Percentiles rank a stretch among this genome's conserved stretches.
Conservation (phyloP, 345 rosid genomes). For the Aquilaria yunnanensis region DNA sequence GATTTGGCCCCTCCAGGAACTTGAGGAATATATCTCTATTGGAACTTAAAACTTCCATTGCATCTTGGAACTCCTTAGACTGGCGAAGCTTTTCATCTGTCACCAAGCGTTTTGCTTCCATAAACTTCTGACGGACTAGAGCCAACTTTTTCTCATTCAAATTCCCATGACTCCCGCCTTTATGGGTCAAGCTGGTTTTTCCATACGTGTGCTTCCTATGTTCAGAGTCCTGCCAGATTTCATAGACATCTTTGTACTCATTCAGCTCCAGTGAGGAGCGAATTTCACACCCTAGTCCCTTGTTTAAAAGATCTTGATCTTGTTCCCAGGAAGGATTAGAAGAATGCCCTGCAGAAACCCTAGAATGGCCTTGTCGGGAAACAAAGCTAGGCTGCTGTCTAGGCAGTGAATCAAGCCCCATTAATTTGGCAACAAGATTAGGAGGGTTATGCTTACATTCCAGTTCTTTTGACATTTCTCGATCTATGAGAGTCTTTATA, state of each 20-base stretch:
- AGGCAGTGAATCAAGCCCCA: conserved; percentile 93
- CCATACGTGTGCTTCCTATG: conserved; percentile 19
- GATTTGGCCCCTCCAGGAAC: conserved; percentile 75
- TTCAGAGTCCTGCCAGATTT: conserved; percentile 54
- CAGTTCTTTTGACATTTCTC: conserved; percentile 78
- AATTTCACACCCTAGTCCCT: conserved; percentile 31
- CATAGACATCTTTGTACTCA: conserved; percentile 55
- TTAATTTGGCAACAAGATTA: conserved; percentile 88
- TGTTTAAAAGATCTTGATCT: conserved; percentile 36
- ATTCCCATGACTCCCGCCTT: conserved; percentile 29
- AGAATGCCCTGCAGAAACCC: conserved; percentile 47
- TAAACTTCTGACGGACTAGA: conserved; percentile 76
- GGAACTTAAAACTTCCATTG: conserved; percentile 68
- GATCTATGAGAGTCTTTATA: conserved; percentile 77
- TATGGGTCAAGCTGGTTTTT: conserved; percentile 42
- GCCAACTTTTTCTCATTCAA: conserved; percentile 52
- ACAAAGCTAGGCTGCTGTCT: conserved; percentile 39
- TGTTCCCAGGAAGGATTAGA: conserved; percentile 55
- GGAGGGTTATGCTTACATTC: conserved; percentile 48
- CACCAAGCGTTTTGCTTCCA: conserved; percentile 72
- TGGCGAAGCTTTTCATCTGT: conserved; percentile 70
- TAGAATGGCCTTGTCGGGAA: conserved; percentile 43
- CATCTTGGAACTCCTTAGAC: conserved; percentile 81
- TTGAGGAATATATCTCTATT: conserved; percentile 67
- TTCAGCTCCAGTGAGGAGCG: conserved; percentile 29